These are phyloP conservation scores for Calonectria pseudoreteaudii DNA, from an alignment of 2,329 filamentous ascomycete species.

Conservation along the genomic window DNA sequence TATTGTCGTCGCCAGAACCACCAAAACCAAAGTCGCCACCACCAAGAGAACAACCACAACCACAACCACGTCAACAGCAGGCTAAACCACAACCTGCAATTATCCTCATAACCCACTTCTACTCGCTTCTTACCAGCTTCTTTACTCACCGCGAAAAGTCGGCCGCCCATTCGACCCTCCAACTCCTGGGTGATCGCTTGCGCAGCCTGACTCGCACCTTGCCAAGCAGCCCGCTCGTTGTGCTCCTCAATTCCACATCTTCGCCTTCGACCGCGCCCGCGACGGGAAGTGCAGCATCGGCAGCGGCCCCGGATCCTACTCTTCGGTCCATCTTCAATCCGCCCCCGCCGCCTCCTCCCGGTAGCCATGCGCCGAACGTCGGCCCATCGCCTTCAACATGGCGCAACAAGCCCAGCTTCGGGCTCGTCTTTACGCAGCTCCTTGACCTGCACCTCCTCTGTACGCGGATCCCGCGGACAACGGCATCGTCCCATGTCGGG, in stretches of 20 bases:
- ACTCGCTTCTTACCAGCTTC: constrained; percentile 61
- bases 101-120: constrained; percentile 68
- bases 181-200: constrained; percentile 60
- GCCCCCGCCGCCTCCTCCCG: constrained; percentile 37
- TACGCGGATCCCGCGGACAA: constrained; percentile 55
- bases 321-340: constrained; percentile 64
- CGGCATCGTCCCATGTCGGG: constrained; percentile 29
- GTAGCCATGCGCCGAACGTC: background rate
- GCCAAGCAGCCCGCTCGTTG: constrained; percentile 58
- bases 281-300: constrained; percentile 4
- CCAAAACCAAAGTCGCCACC: background rate
- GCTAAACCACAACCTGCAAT: constrained; percentile 52
- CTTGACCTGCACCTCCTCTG: constrained; percentile 67
- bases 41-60: background rate
- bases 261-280: constrained; percentile 14
- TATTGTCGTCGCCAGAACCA: constrained; percentile 13
- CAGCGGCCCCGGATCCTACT: constrained; percentile 52
- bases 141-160: constrained; percentile 62
- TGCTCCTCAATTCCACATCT: constrained; percentile 66
- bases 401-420: constrained; percentile 63
- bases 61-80: background rate
- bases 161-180: constrained; percentile 61
- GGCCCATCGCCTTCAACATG: constrained; percentile 32
- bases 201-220: constrained; percentile 57
- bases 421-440: constrained; percentile 65